These are phyloP conservation scores for Trichophyton verrucosum DNA, from an alignment of 2,329 filamentous ascomycete species.

Conservation along the genomic window DNA sequence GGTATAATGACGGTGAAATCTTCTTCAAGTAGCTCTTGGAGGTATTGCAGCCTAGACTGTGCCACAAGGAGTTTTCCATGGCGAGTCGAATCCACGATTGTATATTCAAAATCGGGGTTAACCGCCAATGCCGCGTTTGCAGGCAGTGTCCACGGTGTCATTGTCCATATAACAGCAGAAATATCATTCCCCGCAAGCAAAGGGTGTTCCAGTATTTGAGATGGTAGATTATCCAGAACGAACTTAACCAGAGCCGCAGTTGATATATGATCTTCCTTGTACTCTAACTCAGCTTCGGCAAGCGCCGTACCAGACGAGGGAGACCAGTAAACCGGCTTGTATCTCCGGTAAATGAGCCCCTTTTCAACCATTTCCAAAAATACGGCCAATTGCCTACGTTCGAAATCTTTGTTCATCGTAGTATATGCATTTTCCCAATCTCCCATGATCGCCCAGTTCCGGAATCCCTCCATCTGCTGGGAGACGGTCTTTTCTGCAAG, in stretches of 20 bases:
- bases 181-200: slow-evolving; percentile 40
- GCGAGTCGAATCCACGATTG: slow-evolving; percentile 46
- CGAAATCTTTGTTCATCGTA: slow-evolving; percentile 51
- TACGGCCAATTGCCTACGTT: slow-evolving; percentile 47
- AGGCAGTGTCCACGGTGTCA: slow-evolving; percentile 92
- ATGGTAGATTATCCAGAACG: slow-evolving; percentile 44
- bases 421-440: slow-evolving; percentile 52
- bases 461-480: slow-evolving; percentile 48
- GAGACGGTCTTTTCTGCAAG: slow-evolving; percentile 46
- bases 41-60: slow-evolving; percentile 52
- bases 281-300: slow-evolving; percentile 53
- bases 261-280: slow-evolving; percentile 49
- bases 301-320: slow-evolving; percentile 52
- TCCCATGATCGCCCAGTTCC: slow-evolving; percentile 50
- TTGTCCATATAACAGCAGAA: slow-evolving; percentile 92
- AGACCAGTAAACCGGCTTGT: slow-evolving; percentile 55
- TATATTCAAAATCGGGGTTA: slow-evolving; percentile 61
- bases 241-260: slow-evolving; percentile 60
- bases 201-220: slow-evolving; percentile 31
- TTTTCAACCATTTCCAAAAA: slow-evolving; percentile 52
- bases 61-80: slow-evolving; percentile 56
- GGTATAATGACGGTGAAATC: slow-evolving; percentile 40
- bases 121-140: slow-evolving; percentile 85
- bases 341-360: slow-evolving; percentile 48
- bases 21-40: slow-evolving; percentile 40